Conservation (phyloP, 208 protist genomes). For the Tritrichomonas foetus region DNA sequence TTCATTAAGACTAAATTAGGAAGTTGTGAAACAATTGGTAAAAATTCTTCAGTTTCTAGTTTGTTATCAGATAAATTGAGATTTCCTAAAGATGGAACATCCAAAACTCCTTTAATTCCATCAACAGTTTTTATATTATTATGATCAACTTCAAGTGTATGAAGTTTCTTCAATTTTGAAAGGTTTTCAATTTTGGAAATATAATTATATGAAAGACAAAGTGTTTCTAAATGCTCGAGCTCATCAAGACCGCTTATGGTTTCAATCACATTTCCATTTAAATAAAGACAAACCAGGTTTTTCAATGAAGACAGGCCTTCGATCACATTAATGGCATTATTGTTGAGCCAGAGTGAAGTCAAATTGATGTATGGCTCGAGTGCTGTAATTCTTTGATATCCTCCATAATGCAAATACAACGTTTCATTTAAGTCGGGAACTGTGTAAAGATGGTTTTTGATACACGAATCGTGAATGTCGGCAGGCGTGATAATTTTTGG, state of each 20-base stretch:
- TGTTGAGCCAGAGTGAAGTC: slow-evolving; percentile 9
- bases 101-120: background rate
- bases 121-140: background rate
- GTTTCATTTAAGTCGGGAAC: background rate
- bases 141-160: slow-evolving; percentile 37
- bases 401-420: background rate
- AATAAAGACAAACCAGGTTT: background rate
- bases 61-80: background rate
- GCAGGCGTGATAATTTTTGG: background rate
- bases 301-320: background rate
- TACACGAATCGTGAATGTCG: background rate
- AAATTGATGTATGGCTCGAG: background rate
- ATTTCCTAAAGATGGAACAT: background rate
- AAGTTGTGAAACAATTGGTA: background rate
- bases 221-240: background rate
- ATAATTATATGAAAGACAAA: background rate
- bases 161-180: background rate
- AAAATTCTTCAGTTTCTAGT: background rate
- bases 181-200: slow-evolving; percentile 11
- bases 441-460: background rate
- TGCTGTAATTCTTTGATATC: background rate
- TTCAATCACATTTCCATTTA: slow-evolving; percentile 1
- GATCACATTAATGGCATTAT: background rate
- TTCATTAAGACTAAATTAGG: background rate
- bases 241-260: slow-evolving; percentile 9